These are phyloP conservation scores for Cyclotella distinguenda DNA, from an alignment of 108 stramenopile species.

Conservation along the genomic window DNA sequence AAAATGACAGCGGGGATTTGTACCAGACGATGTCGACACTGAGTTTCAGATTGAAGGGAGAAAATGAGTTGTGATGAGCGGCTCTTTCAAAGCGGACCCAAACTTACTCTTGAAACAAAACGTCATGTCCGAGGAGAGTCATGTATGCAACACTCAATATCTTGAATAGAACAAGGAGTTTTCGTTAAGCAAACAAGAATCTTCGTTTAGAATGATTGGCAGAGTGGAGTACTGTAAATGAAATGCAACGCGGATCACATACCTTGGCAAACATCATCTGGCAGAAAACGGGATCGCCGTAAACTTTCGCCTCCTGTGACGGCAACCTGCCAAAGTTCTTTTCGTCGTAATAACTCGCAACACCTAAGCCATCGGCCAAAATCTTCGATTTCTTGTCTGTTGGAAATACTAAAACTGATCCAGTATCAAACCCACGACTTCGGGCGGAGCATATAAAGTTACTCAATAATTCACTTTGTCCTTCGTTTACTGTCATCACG, in stretches of 20 bases:
- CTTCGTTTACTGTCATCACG: constrained; percentile 79
- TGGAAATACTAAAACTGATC: constrained; percentile 45
- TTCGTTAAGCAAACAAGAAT: neutral
- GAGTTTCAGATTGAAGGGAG: neutral
- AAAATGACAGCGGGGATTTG: constrained; percentile 42
- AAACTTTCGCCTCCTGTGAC: constrained; percentile 38
- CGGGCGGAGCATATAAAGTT: constrained; percentile 79
- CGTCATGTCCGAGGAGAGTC: constrained; percentile 46
- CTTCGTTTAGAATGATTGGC: neutral
- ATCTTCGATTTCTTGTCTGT: constrained; percentile 34
- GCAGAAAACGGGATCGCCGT: constrained; percentile 54
- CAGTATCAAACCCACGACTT: constrained; percentile 45
- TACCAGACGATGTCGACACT: constrained; percentile 52
- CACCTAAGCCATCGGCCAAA: constrained; percentile 30
- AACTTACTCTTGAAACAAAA: constrained; percentile 54
- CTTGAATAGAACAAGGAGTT: neutral
- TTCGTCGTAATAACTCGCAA: constrained; percentile 37
- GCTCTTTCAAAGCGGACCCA: neutral
- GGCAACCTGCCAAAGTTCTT: constrained; percentile 42
- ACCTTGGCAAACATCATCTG: constrained; percentile 67
- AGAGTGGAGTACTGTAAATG: neutral
- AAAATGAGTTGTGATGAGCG: neutral
- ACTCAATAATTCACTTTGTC: constrained; percentile 72
- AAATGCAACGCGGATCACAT: too few species aligned
- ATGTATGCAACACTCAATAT: constrained; percentile 48